phyloP scores from a whole-genome alignment of 2,329 filamentous ascomycete genomes.

The Colletotrichum sp. region DNA sequence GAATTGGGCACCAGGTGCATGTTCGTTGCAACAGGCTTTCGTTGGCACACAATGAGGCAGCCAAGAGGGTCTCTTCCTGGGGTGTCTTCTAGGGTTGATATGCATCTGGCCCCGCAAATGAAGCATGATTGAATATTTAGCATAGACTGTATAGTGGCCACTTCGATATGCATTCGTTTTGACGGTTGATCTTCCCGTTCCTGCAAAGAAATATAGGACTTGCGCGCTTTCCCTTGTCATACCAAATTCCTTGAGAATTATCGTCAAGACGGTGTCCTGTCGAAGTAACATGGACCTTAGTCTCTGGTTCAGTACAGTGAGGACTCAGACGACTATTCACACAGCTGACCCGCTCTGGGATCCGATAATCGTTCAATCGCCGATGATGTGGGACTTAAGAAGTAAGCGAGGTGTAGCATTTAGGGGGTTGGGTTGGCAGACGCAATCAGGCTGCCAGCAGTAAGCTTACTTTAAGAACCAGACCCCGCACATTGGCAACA shows the following conservation, averaged over 20 bases:
- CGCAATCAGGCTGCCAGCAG: neutral
- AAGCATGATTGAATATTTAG: neutral
- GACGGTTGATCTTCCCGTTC: rapidly evolving
- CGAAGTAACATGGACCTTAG: neutral
- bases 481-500: neutral
- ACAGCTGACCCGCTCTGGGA: no score
- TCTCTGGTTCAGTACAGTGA: neutral
- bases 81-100: neutral
- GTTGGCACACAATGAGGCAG: neutral
- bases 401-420: neutral
- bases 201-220: rapidly evolving
- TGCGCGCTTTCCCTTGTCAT: neutral
- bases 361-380: neutral
- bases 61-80: neutral
- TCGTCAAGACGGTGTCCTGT: neutral
- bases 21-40: neutral
- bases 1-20: neutral
- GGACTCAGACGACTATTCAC: neutral
- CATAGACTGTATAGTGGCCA: neutral
- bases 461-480: neutral
- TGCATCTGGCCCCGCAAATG: neutral
- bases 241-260: neutral
- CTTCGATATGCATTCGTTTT: neutral
- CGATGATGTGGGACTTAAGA: neutral
- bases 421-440: neutral